phyloP scores from a whole-genome alignment of 768 basidiomycete species.

The Sarcomyxa edulis region DNA sequence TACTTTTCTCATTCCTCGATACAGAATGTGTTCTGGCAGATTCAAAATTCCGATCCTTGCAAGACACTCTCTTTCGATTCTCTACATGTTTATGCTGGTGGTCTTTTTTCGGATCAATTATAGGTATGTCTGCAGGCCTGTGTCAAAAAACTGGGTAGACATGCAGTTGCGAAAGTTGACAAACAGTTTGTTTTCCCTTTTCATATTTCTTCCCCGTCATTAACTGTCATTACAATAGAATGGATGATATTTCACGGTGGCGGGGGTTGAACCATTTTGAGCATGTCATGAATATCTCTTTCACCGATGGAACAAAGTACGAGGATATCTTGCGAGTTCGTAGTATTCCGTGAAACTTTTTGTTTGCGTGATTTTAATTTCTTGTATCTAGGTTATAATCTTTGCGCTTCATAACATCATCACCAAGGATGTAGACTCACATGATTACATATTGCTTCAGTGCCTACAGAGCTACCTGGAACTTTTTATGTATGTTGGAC shows the following conservation, averaged over 20 bases:
- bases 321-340: conserved; percentile 29
- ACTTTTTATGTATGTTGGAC: conserved; percentile 20
- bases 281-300: conserved; percentile 17
- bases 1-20: background rate
- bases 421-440: background rate
- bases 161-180: conserved; percentile 13
- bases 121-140: conserved; percentile 17
- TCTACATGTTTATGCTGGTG: conserved; percentile 28
- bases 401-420: conserved; percentile 21
- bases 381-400: conserved; percentile 19
- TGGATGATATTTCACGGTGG: conserved; percentile 26
- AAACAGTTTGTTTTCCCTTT: conserved; percentile 17
- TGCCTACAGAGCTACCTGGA: conserved; percentile 24
- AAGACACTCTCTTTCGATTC: conserved; percentile 30
- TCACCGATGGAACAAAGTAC: conserved; percentile 28
- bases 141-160: conserved; percentile 11
- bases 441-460: conserved; percentile 20
- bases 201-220: conserved; percentile 1
- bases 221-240: conserved; percentile 15
- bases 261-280: conserved; percentile 25
- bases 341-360: background rate
- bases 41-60: conserved; percentile 27
- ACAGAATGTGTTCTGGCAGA: conserved; percentile 36
- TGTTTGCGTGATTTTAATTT: background rate
- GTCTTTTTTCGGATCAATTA: conserved; percentile 28